A percentile compares a stretch with the other conserved stretches of the same genome.
These are phyloP conservation scores for Brassica cretica DNA, from an alignment of 345 rosid genomes.

Conservation along the genomic window DNA sequence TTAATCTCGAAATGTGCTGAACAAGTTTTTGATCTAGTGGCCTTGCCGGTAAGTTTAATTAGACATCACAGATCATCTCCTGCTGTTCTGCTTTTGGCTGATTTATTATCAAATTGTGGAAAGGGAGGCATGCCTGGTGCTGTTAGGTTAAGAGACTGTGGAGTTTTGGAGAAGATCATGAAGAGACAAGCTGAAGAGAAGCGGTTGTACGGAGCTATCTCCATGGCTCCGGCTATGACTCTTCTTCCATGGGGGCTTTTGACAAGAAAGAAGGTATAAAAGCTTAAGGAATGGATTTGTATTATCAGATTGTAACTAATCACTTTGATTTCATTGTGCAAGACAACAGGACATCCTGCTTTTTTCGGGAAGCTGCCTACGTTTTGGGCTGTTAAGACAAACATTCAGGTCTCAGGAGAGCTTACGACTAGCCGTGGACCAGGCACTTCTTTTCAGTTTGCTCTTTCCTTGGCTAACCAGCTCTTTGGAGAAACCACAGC, in stretches of 20 bases:
- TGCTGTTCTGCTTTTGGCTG: neutral
- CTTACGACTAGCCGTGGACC: conserved; percentile 96
- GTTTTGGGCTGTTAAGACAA: conserved; percentile 91
- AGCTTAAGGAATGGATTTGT: conserved; percentile 6
- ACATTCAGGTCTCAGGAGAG: conserved; percentile 80
- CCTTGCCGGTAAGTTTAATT: conserved; percentile 70
- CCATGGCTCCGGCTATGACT: conserved; percentile 90
- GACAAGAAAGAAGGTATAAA: conserved; percentile 65
- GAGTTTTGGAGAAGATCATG: conserved; percentile 59
- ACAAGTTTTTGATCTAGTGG: conserved; percentile 79
- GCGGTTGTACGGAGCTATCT: conserved; percentile 84
- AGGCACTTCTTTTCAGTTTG: conserved; percentile 85
- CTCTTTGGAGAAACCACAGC: conserved; percentile 77
- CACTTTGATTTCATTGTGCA: conserved; percentile 47
- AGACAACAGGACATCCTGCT: conserved; percentile 92
- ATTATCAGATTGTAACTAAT: conserved; percentile 3
- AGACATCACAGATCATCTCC: neutral
- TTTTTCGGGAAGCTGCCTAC: conserved; percentile 79
- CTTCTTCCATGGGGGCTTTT: conserved; percentile 97
- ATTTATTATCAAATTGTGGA: neutral
- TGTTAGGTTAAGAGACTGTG: conserved; percentile 77
- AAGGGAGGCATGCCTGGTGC: conserved; percentile 99
- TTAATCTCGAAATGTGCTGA: conserved; percentile 60
- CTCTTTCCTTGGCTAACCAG: conserved; percentile 76
- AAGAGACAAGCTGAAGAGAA: conserved; percentile 76